Evolutionary conservation across 495 filamentous ascomycete species (phyloP), one percentile per base, ranked within the genome.

Genomic region (Aspergillus bertholletiae): DNA sequence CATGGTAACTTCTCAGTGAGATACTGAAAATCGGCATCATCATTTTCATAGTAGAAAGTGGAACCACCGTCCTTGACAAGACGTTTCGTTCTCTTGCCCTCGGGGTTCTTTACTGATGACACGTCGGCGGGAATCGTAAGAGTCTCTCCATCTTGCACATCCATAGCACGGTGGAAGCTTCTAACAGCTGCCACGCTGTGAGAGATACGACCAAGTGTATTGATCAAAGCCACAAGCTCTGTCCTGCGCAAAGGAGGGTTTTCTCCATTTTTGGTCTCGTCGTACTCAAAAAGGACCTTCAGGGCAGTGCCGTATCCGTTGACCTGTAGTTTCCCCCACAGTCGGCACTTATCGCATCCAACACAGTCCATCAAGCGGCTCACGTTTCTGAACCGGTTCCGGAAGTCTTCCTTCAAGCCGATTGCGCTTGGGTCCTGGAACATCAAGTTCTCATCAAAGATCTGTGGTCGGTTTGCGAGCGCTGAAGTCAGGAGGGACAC

Each of bases 241-340:
- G 92, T 97, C 53, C 94, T 79, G 58, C 92, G 82, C 20, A 97
- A 76, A 35, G 78, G 77, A 6, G 91, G 92, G 56, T 89, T 87
- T 54, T 86, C 80, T 28, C 82, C 81, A 51, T 86, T 80, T 46
- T 88, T 84, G 57, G 84, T 86, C 67, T 89, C 85, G 65, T 96
- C 91, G 58, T 93, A 96, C 61, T 98, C 95, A 62, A 97, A 98
- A 2, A 98, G 77, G 1, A 98, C 86, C 71, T 98, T 98, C 32
- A 98, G 72, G 9, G 94, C 94, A 2, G 94, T 92, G 30, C 94
- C 95, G 64, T 96, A 97, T 15, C 94, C 94, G 18, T 88, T 88
- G 6, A 91, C 94, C 68, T 98, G 94, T n/a, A 98, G 71, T 71
- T 97, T 98, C 46, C 94, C 94, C 95, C 94, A 98, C 3, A 98